Conservation (phyloP, 2,329 filamentous ascomycete species). For the Paecilomyces sp. region DNA sequence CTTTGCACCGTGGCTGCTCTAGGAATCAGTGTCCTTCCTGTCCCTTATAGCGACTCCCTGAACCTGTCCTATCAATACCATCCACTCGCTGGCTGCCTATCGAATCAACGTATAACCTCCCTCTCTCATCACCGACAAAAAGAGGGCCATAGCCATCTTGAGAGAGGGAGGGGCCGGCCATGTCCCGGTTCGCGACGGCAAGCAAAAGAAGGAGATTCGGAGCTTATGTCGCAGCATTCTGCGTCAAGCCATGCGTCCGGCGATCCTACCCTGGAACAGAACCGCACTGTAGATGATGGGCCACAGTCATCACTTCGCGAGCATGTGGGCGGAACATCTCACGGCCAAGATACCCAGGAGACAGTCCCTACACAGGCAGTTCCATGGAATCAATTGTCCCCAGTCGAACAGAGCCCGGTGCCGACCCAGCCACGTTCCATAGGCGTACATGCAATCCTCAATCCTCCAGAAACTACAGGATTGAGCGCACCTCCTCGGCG, state of each 20-base stretch:
- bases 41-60: conserved; percentile 25
- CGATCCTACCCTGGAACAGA: conserved; percentile 16
- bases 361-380: conserved; percentile 21
- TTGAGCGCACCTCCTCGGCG: conserved; percentile 9
- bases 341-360: conserved; percentile 15
- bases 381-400: conserved; percentile 30
- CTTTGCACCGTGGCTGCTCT: conserved; percentile 34
- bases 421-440: conserved; percentile 26
- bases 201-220: conserved; percentile 21
- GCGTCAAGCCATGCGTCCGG: conserved; percentile 21
- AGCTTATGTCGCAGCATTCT: conserved; percentile 33
- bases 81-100: conserved; percentile 19
- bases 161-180: conserved; percentile 33
- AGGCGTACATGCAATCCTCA: conserved; percentile 35
- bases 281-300: conserved; percentile 12
- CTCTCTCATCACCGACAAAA: conserved; percentile 30
- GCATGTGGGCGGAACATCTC: conserved; percentile 8
- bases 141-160: conserved; percentile 24
- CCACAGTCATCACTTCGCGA: conserved; percentile 10
- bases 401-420: conserved; percentile 27
- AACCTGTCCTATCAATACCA: conserved; percentile 24
- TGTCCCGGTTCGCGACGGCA: conserved; percentile 24
- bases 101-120: conserved; percentile 18
- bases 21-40: conserved; percentile 27
- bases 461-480: conserved; percentile 23